Base-by-base conservation (phyloP, 345 rosid genomes). In the Eucalyptus victrix region DNA sequence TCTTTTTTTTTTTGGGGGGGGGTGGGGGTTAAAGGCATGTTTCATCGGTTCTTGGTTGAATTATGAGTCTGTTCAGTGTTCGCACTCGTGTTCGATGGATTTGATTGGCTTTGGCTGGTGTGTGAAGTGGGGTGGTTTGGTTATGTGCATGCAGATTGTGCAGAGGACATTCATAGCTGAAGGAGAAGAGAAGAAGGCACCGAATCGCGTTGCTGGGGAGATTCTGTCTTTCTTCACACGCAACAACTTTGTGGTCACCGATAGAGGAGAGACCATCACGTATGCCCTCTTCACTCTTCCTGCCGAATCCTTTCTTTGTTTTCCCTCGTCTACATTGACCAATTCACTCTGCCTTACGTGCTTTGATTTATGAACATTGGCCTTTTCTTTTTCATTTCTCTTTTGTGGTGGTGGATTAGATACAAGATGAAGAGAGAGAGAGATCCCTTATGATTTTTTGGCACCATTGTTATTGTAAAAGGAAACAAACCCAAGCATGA, bases 181-280 rank as follows among this genome's bases (percentile, higher is more conserved):
- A 92, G 96, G 92, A 37, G 96, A 91, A 89, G 94, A 91, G 87
- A 92, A 86, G 92, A 95, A 94, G 91, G 92, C 91, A 80, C 96
- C 99, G 16, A 95, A 92, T 49, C 97, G 93, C 89, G 95, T 93
- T 80, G 99, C 99, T 9, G 99, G 98, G 87, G 98, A 97, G 90
- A 96, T 97, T 90, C 91, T 95, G 44, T 97, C 99, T 9, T 97
- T 97, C 93, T 97, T 97, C 92, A 94, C 96, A 11, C 94, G 98
- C 87, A 97, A 96, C 92, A 97, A 96, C 90, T 97, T 97, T 90
- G 90, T 83, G 72, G 96, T 96, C 44, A 93, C 96, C 81, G 98
- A 94, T 89, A 93, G 96, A 90, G 99, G 99, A 92, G 99, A 97
- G 92, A 94, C 98, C 23, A 91, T 97, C 88, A 97, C 98, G 99